Evolutionary conservation across 1,284 basidiomycete genomes (phyloP).

Genomic region (Moesziomyces sp.): DNA sequence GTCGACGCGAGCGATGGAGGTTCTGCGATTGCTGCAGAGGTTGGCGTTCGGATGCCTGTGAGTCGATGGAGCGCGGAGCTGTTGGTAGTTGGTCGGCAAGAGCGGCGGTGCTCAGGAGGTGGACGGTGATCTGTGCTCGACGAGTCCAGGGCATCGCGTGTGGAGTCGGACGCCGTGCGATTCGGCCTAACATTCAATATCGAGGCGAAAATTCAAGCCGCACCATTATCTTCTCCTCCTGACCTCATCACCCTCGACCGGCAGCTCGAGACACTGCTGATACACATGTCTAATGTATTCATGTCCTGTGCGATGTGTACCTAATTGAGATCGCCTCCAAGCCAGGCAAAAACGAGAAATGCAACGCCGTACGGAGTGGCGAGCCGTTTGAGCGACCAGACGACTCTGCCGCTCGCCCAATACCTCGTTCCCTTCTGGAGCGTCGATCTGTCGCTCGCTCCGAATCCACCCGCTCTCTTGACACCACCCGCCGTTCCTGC

Average conservation of each 20-base stretch:
- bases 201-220: not conserved
- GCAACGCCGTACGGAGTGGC: conserved; percentile 64
- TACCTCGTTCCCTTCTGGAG: conserved; percentile 38
- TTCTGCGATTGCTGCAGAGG: not conserved
- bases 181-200: not conserved
- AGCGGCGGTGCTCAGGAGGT: not conserved
- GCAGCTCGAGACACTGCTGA: no score
- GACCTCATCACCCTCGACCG: no score
- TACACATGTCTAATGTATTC: not conserved
- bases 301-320: not conserved
- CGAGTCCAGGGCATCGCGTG: not conserved
- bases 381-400: conserved; percentile 53
- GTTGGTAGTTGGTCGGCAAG: not conserved
- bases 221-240: not conserved
- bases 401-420: conserved; percentile 54
- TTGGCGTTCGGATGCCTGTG: not conserved
- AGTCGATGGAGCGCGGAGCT: no score
- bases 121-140: not conserved
- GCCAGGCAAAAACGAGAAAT: conserved; percentile 65
- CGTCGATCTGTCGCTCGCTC: conserved; percentile 22
- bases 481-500: not conserved
- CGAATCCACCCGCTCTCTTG: conserved; percentile 12
- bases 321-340: conserved; percentile 61
- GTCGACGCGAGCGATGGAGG: not conserved
- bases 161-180: not conserved